A percentile compares a stretch with the other conserved stretches of the same genome.
Evolutionary conservation across 2,329 filamentous ascomycete species (phyloP).

Genomic region (Bisporella sp.): DNA sequence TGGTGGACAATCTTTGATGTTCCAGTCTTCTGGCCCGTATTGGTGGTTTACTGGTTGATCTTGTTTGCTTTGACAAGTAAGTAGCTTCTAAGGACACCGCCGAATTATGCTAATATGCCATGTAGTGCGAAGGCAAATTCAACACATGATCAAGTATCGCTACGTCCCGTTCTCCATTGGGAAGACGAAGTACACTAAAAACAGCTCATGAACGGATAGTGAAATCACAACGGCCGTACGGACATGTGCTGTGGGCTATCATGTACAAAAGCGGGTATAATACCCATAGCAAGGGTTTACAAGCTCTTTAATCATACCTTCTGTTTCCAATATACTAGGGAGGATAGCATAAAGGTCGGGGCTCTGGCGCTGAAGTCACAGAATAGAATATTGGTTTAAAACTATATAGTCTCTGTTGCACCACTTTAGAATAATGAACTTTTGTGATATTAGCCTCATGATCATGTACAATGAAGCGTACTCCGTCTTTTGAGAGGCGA

Average conservation of each 20-base stretch:
- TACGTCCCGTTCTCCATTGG: constrained; percentile 92
- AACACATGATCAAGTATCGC: constrained; percentile 99
- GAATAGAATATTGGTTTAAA: too few species aligned
- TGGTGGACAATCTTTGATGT: constrained; percentile 95
- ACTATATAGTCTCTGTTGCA: too few species aligned
- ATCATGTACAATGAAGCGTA: too few species aligned
- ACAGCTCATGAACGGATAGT: constrained; percentile 34
- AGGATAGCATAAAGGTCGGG: constrained; percentile 1
- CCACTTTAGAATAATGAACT: too few species aligned
- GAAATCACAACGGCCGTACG: not conserved
- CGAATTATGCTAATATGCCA: constrained; percentile 6
- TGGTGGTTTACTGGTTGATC: constrained; percentile 98
- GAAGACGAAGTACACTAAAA: constrained; percentile 73
- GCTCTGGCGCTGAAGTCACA: too few species aligned
- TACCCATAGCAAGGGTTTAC: constrained; percentile 9
- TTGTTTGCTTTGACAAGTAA: constrained; percentile 90
- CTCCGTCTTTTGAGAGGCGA: too few species aligned
- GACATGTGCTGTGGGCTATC: not conserved
- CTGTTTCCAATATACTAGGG: constrained; percentile 12
- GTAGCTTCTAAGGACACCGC: constrained; percentile 31
- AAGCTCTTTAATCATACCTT: constrained; percentile 17
- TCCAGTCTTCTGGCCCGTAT: constrained; percentile 96
- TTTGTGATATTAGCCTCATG: too few species aligned
- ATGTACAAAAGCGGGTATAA: not conserved
- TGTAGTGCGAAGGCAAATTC: constrained; percentile 94